Percentiles rank a stretch among this genome's conserved stretches.
These are phyloP conservation scores for Stephania japonica DNA, from an alignment of 164 flowering plant genomes.

Conservation along the genomic window DNA sequence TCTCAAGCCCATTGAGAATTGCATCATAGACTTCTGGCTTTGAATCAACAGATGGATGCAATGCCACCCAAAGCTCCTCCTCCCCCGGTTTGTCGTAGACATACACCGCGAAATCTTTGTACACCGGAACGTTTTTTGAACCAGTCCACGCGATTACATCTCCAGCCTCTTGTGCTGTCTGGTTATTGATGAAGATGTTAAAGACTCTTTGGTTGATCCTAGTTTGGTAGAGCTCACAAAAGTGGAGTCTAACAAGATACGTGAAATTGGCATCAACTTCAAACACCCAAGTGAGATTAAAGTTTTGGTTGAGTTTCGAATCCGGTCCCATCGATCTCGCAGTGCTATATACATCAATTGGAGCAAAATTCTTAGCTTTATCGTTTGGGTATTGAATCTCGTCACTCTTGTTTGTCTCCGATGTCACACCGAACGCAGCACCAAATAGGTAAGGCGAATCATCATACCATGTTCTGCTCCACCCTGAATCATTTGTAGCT, in stretches of 20 bases:
- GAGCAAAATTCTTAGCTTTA: conserved; percentile 39
- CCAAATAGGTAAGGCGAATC: conserved; percentile 61
- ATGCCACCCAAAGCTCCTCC: conserved; percentile 36
- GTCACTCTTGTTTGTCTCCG: conserved; percentile 15
- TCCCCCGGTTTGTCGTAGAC: conserved; percentile 34
- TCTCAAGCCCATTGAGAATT: conserved; percentile 67
- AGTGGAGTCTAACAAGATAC: conserved; percentile 64
- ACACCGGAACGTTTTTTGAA: conserved; percentile 29
- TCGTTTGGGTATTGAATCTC: conserved; percentile 26
- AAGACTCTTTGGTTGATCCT: conserved; percentile 58
- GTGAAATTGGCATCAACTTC: conserved; percentile 57
- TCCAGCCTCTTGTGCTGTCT: conserved; percentile 39
- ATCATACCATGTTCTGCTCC: conserved; percentile 62
- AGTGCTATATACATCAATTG: conserved; percentile 48
- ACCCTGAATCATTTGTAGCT: conserved; percentile 53
- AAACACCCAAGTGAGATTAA: conserved; percentile 72
- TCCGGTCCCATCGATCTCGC: conserved; percentile 55
- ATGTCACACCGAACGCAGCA: conserved; percentile 42
- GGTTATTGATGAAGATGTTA: conserved; percentile 56
- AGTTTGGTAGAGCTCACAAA: conserved; percentile 37
- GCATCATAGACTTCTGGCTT: conserved; percentile 52
- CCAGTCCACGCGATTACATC: conserved; percentile 57
- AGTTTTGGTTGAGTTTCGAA: conserved; percentile 33
- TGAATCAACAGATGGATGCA: conserved; percentile 33
- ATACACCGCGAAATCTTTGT: conserved; percentile 48